phyloP scores from a whole-genome alignment of 208 protist genomes.

The Leishmania major region DNA sequence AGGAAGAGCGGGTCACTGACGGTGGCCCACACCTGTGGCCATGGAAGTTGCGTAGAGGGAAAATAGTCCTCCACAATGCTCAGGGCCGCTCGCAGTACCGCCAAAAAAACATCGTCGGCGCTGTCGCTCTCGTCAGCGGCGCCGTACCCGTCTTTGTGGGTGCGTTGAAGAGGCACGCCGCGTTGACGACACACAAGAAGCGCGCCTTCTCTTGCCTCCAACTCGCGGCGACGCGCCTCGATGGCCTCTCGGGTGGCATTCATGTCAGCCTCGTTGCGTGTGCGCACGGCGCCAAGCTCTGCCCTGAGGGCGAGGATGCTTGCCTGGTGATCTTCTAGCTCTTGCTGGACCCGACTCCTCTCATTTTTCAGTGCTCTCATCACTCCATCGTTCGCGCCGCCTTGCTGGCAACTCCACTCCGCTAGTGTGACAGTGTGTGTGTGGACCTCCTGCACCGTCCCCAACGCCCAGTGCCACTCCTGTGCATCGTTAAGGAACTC shows the following conservation, averaged over 20 bases:
- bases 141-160: not conserved
- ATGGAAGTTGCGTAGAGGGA: conserved; percentile 22
- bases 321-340: conserved; percentile 36
- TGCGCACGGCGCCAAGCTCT: conserved; percentile 50
- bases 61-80: conserved; percentile 41
- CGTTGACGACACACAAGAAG: not conserved
- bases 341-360: conserved; percentile 19
- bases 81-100: conserved; percentile 39
- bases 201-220: conserved; percentile 31
- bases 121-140: conserved; percentile 14
- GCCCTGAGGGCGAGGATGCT: conserved; percentile 34
- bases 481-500: conserved; percentile 44
- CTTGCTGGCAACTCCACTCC: conserved; percentile 35
- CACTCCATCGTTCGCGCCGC: conserved; percentile 33
- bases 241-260: conserved; percentile 26
- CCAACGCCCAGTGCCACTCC: conserved; percentile 54
- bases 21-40: conserved; percentile 40
- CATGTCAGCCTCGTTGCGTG: conserved; percentile 58
- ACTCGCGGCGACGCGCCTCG: conserved; percentile 24
- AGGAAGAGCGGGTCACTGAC: conserved; percentile 48
- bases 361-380: conserved; percentile 33
- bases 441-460: conserved; percentile 31
- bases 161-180: conserved; percentile 17
- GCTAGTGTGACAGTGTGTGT: conserved; percentile 36
- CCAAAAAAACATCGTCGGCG: conserved; percentile 9